A percentile compares a stretch with the other conserved stretches of the same genome.
phyloP scores from a whole-genome alignment of 768 basidiomycete species.

The Leccinum pellstonianum region DNA sequence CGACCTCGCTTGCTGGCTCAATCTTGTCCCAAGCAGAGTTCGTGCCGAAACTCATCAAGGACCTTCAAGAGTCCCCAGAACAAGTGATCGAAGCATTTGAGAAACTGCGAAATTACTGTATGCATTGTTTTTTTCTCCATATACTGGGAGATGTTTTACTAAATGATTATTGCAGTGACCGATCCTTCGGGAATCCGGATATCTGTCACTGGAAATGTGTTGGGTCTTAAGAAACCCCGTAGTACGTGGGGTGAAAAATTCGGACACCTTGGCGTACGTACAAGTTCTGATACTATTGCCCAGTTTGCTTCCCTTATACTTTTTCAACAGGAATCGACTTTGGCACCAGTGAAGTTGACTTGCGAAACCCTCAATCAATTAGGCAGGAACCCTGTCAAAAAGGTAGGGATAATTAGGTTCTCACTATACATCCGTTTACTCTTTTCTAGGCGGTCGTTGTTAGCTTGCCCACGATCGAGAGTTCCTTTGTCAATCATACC shows the following conservation, averaged over 20 bases:
- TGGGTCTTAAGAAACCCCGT: conserved; percentile 66
- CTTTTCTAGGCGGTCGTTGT: conserved; percentile 70
- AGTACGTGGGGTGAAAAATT: conserved; percentile 77
- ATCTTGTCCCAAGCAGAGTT: conserved; percentile 78
- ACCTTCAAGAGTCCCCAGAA: conserved; percentile 71
- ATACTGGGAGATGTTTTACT: not conserved
- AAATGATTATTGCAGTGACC: conserved; percentile 53
- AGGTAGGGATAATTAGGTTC: conserved; percentile 43
- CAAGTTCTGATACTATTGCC: conserved; percentile 14
- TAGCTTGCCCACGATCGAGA: conserved; percentile 92
- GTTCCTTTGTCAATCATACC: conserved; percentile 78
- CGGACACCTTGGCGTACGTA: conserved; percentile 53
- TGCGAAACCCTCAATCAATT: conserved; percentile 69
- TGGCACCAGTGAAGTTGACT: conserved; percentile 67
- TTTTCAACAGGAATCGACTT: conserved; percentile 42
- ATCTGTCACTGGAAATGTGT: conserved; percentile 85
- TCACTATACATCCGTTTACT: not conserved
- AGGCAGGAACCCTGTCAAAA: conserved; percentile 70
- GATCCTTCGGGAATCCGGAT: conserved; percentile 83
- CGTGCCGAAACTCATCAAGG: conserved; percentile 68
- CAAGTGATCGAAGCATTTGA: conserved; percentile 73
- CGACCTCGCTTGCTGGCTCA: conserved; percentile 64
- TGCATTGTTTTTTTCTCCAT: conserved; percentile 28
- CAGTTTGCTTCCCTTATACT: not conserved
- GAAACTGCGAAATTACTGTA: conserved; percentile 65